Evolutionary conservation across 192 early-diverging fungal genomes (phyloP).

Genomic region (Gigaspora rosea): DNA sequence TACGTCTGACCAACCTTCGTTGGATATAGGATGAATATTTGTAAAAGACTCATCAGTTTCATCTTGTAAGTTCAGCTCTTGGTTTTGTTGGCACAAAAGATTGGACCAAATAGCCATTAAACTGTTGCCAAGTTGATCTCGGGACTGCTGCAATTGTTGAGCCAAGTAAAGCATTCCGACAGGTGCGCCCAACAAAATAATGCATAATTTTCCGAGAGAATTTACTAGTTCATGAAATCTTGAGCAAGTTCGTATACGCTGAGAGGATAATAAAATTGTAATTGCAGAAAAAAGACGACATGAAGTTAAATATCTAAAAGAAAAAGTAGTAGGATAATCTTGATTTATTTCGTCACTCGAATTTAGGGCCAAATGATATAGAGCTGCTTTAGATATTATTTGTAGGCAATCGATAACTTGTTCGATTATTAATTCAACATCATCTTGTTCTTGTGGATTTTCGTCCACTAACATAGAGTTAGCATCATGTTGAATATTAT

Average conservation of each 20-base stretch:
- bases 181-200: conserved; percentile 17
- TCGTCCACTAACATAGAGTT: background rate
- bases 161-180: conserved; percentile 26
- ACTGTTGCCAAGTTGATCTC: background rate
- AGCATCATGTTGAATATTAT: background rate
- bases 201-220: conserved; percentile 23
- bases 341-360: background rate
- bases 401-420: conserved; percentile 1
- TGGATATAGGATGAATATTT: background rate
- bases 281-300: conserved; percentile 21
- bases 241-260: background rate
- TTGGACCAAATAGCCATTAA: conserved; percentile 24
- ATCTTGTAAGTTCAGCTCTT: background rate
- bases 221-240: conserved; percentile 24
- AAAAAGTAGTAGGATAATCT: conserved; percentile 1
- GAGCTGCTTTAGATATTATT: conserved; percentile 23
- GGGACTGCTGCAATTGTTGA: conserved; percentile 25
- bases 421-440: conserved; percentile 16
- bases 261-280: conserved; percentile 22
- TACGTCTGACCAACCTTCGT: conserved; percentile 1
- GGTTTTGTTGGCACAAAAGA: conserved; percentile 11
- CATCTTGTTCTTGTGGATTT: conserved; percentile 2
- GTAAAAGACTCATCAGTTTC: conserved; percentile 1
- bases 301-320: conserved; percentile 26
- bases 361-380: conserved; percentile 31